Evolutionary conservation across 495 filamentous ascomycete genomes (phyloP), one percentile per base, ranked within the genome.

Genomic region (Podospora anserina): DNA sequence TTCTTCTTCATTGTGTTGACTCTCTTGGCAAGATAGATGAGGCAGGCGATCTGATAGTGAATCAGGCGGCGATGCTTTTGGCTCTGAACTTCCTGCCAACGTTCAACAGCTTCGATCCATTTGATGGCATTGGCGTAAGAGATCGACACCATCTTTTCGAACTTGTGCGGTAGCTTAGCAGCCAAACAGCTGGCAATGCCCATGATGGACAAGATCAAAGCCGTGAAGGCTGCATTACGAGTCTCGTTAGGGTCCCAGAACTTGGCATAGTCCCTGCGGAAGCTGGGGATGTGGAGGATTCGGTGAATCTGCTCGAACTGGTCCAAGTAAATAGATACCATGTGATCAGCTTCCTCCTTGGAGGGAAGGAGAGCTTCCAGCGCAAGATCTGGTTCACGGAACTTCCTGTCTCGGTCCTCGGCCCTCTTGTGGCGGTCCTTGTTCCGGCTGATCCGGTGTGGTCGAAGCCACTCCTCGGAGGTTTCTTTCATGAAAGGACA

Each of bases 1-100:
- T 82, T 82, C 76, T 82, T 82, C 61, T 79, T 80, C n/a, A 81
- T 72, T 28, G 78, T 81, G 72, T 80, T 81, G 67, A 81, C 75
- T 7, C 81, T 69, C 68, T 83, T 83, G 32, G 75, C 82, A 2
- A 83, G 76, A 53, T 82, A 82, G 15, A 81, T 55, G 6, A 83
- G 71, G 64, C 80, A 83, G 30, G 76, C 74, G 68, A 83, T 79
- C 70, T 83, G 81, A 59, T 82, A 83, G 70, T 82, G 78, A 5
- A 81, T 78, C 56, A 82, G 70, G 13, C 77, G 75, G 16, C 80
- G 75, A 63, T 82, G 80, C 64, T 82, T 82, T 66, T 78, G 74
- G 65, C 79, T 78, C 69, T 82, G 81, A 1, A 70, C 69, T 20
- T 70, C 70, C 23, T 76, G 69, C 78, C 80, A 83, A 23, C 69